Conservation (phyloP, 2,329 filamentous ascomycete genomes). For the Aureobasidium sp. region DNA sequence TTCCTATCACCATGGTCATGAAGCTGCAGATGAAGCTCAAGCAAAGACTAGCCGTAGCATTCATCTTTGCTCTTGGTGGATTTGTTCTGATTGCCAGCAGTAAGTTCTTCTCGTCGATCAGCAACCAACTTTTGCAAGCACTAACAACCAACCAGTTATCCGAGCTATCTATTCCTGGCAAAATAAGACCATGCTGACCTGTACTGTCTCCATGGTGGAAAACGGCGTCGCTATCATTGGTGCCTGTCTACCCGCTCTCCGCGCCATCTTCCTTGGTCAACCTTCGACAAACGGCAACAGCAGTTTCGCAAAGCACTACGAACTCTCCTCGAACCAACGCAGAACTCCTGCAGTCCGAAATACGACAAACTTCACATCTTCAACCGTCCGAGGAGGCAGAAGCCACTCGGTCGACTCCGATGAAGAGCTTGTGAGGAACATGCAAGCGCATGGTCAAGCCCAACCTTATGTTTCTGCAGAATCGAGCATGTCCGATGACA, state of each 20-base stretch:
- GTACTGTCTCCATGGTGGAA: conserved; percentile 17
- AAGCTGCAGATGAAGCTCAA: conserved; percentile 17
- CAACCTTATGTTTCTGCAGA: conserved; percentile 9
- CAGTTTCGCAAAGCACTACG: conserved; percentile 17
- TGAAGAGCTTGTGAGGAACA: conserved; percentile 14
- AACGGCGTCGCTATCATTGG: conserved; percentile 20
- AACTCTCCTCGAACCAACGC: conserved; percentile 10
- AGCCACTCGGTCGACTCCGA: conserved; percentile 3
- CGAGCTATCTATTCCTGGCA: conserved; percentile 17
- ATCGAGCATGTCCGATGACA: conserved; percentile 10
- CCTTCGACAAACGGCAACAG: background rate
- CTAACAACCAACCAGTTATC: conserved; percentile 1
- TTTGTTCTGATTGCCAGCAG: conserved; percentile 19
- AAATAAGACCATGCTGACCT: conserved; percentile 19
- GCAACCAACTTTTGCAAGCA: background rate
- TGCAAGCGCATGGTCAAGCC: conserved; percentile 17
- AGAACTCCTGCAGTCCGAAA: background rate
- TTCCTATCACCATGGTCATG: conserved; percentile 20
- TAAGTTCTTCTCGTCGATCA: background rate
- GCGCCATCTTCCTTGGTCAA: conserved; percentile 11
- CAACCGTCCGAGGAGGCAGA: background rate
- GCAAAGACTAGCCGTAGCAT: conserved; percentile 1
- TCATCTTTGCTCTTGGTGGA: conserved; percentile 12
- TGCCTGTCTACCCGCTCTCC: conserved; percentile 14
- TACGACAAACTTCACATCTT: background rate